A percentile compares a stretch with the other conserved stretches of the same genome.
These are phyloP conservation scores for Paxillus rubicundulus DNA, from an alignment of 768 basidiomycete species.

Conservation along the genomic window DNA sequence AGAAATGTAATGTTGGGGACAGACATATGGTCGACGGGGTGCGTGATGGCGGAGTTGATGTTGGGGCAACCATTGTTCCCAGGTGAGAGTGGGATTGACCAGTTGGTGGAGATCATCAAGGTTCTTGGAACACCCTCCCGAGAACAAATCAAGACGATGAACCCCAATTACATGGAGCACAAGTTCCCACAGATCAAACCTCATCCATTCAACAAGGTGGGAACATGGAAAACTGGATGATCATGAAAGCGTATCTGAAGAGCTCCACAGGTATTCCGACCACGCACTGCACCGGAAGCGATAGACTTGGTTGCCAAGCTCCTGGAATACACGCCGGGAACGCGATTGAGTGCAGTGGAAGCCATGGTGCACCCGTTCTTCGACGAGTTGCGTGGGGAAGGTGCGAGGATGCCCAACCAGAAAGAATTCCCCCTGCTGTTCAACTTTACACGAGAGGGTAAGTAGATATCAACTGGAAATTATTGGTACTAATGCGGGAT, in stretches of 20 bases:
- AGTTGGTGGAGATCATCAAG: constrained; percentile 99
- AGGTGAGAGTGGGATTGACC: constrained; percentile 98
- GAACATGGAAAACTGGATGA: constrained; percentile 2
- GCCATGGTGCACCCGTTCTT: constrained; percentile 97
- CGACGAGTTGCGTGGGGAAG: constrained; percentile 89
- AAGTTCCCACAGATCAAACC: constrained; percentile 99
- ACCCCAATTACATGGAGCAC: constrained; percentile 99
- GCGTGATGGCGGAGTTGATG: constrained; percentile 99
- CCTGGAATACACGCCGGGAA: constrained; percentile 96
- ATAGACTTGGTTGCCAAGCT: constrained; percentile 94
- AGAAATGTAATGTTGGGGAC: constrained; percentile 9
- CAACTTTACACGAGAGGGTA: constrained; percentile 94
- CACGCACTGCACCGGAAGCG: constrained; percentile 92
- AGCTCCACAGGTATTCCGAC: constrained; percentile 85
- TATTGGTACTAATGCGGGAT: constrained; percentile 7
- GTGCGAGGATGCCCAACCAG: constrained; percentile 93
- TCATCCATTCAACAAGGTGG: constrained; percentile 96
- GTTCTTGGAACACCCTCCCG: constrained; percentile 97
- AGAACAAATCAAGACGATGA: constrained; percentile 99
- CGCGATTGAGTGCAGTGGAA: constrained; percentile 84
- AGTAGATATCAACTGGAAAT: constrained; percentile 31
- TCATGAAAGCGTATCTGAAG: constrained; percentile 12
- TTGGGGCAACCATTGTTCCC: constrained; percentile 98
- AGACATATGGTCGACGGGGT: constrained; percentile 99
- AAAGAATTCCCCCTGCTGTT: constrained; percentile 94